Conservation (phyloP, 2,329 filamentous ascomycete species). For the Xylaria hypoxylon region DNA sequence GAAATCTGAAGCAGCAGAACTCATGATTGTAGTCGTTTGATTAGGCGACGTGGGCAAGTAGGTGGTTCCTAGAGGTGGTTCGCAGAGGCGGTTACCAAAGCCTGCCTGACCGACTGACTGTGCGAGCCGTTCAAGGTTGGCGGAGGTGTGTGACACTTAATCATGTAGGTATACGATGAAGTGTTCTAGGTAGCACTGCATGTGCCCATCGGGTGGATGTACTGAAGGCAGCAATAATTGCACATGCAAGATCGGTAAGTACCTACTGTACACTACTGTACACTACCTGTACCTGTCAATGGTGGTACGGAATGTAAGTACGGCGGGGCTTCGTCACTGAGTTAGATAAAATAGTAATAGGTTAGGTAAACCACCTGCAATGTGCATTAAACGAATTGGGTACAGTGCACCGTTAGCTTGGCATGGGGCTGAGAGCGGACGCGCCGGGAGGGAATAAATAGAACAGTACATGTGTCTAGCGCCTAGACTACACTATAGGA, state of each 20-base stretch:
- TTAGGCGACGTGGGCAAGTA: neutral
- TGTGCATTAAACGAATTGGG: constrained; percentile 9
- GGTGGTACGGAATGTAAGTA: no score
- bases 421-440: constrained; percentile 2
- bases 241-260: no score
- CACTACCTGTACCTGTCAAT: no score
- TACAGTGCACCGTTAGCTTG: neutral
- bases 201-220: no score
- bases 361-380: neutral
- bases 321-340: no score
- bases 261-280: no score
- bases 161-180: no score
- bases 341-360: no score
- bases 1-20: constrained; percentile 26
- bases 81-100: neutral
- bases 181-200: no score
- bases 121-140: neutral
- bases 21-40: constrained; percentile 21
- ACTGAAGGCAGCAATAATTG: no score
- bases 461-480: neutral
- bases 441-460: neutral
- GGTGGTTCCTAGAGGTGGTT: no score
- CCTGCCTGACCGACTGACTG: neutral
- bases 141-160: neutral
- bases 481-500: neutral